Conservation (phyloP, 495 filamentous ascomycete species). For the Penicillium paradoxum region DNA sequence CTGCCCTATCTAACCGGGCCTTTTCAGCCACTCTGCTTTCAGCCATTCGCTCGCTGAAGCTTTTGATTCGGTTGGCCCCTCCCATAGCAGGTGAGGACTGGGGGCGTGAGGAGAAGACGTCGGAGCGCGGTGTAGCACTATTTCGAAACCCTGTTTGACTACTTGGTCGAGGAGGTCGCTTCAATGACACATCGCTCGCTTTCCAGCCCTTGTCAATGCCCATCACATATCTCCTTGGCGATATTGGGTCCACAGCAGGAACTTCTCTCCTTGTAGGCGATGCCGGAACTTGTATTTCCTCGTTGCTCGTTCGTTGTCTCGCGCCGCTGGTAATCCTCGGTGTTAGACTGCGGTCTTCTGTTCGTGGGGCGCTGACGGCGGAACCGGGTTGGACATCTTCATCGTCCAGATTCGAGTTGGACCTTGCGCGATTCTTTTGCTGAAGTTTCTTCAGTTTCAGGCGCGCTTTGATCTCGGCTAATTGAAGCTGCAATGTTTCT, state of each 20-base stretch:
- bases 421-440: constrained; percentile 51
- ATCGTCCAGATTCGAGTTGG: constrained; percentile 23
- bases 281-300: constrained; percentile 68
- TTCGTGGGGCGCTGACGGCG: constrained; percentile 21
- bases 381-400: constrained; percentile 24
- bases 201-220: constrained; percentile 87
- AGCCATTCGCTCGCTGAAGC: constrained; percentile 83
- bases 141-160: constrained; percentile 33
- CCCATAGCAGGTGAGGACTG: constrained; percentile 26
- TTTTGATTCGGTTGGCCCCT: constrained; percentile 49
- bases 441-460: constrained; percentile 79
- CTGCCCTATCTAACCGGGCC: constrained; percentile 43
- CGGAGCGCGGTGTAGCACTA: constrained; percentile 21
- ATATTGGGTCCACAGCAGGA: constrained; percentile 51
- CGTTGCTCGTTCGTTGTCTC: constrained; percentile 14
- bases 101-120: constrained; percentile 19
- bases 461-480: constrained; percentile 80
- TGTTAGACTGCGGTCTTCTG: constrained; percentile 13
- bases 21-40: constrained; percentile 52
- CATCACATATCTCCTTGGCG: constrained; percentile 72
- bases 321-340: constrained; percentile 22
- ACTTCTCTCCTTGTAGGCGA: constrained; percentile 63
- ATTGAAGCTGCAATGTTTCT: constrained; percentile 75
- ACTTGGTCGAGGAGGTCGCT: constrained; percentile 55
- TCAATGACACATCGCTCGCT: constrained; percentile 79